phyloP scores from a whole-genome alignment of 192 early-diverging fungal genomes.

The Entomortierella chlamydospora region DNA sequence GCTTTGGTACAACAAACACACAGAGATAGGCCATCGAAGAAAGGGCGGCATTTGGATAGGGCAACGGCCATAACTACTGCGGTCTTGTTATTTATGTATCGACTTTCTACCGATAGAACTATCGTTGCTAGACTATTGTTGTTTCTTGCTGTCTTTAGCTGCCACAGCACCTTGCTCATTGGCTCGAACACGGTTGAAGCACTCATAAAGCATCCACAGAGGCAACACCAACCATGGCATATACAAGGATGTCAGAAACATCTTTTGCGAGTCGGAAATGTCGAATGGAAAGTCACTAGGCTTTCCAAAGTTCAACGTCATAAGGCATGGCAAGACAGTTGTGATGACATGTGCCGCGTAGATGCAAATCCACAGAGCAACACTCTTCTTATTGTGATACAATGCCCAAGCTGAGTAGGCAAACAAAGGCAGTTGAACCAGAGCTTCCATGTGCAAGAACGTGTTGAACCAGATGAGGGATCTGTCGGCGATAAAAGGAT shows the following conservation, averaged over 20 bases:
- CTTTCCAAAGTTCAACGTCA: conserved; percentile 62
- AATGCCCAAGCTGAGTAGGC: conserved; percentile 69
- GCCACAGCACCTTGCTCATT: conserved; percentile 5
- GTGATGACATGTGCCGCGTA: conserved; percentile 83
- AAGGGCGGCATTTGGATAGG: too few relatives aligned
- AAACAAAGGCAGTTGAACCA: conserved; percentile 79
- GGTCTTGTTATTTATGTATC: too few relatives aligned
- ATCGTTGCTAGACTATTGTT: background rate
- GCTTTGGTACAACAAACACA: conserved; percentile 2
- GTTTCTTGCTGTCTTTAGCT: conserved; percentile 11
- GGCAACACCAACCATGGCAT: conserved; percentile 77
- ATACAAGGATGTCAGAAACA: conserved; percentile 59
- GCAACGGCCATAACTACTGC: too few relatives aligned
- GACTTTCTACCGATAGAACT: too few relatives aligned
- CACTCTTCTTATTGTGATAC: conserved; percentile 58
- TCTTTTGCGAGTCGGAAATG: conserved; percentile 31
- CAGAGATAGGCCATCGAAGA: too few relatives aligned
- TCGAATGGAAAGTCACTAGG: conserved; percentile 57
- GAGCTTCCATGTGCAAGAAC: conserved; percentile 68
- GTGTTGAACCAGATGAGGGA: conserved; percentile 71
- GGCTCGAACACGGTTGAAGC: conserved; percentile 40
- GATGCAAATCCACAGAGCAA: conserved; percentile 63
- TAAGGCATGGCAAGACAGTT: conserved; percentile 70
- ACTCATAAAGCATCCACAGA: conserved; percentile 64
- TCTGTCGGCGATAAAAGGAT: conserved; percentile 70